These are phyloP conservation scores for Wickerhamomyces hampshirensis DNA, from an alignment of 805 yeast genomes.

Conservation along the genomic window DNA sequence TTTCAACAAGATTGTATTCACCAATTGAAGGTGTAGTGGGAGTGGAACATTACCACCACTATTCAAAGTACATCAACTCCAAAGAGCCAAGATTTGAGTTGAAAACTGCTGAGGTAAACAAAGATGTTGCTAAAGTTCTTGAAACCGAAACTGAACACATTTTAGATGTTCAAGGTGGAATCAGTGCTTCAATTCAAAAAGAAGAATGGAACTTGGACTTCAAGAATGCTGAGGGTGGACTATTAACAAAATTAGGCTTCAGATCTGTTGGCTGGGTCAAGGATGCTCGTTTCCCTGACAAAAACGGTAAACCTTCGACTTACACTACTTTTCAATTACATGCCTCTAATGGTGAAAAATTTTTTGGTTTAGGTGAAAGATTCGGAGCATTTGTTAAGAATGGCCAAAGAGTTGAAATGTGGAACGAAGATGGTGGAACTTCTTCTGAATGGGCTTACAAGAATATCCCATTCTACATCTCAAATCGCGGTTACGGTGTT, in stretches of 20 bases:
- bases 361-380: conserved; percentile 22
- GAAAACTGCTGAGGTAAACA: conserved; percentile 3
- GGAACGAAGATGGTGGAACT: conserved; percentile 24
- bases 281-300: conserved; percentile 11
- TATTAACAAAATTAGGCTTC: conserved; percentile 20
- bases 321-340: conserved; percentile 19
- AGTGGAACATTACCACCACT: conserved; percentile 20
- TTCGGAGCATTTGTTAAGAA: conserved; percentile 22
- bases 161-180: conserved; percentile 9
- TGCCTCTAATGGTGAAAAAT: conserved; percentile 20
- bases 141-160: conserved; percentile 6
- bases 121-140: conserved; percentile 4
- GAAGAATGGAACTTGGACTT: conserved; percentile 16
- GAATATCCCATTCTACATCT: conserved; percentile 20
- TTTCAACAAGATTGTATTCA: conserved; percentile 15
- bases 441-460: conserved; percentile 20
- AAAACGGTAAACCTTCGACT: conserved; percentile 7
- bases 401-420: conserved; percentile 21
- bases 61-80: conserved; percentile 14
- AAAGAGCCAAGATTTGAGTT: conserved; percentile 17
- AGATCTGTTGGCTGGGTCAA: conserved; percentile 21
- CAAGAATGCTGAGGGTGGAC: conserved; percentile 11
- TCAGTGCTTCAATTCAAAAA: conserved; percentile 13
- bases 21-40: conserved; percentile 17
- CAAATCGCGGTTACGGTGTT: conserved; percentile 21